phyloP scores from a whole-genome alignment of 345 rosid genomes.

The Citrus unshiu region DNA sequence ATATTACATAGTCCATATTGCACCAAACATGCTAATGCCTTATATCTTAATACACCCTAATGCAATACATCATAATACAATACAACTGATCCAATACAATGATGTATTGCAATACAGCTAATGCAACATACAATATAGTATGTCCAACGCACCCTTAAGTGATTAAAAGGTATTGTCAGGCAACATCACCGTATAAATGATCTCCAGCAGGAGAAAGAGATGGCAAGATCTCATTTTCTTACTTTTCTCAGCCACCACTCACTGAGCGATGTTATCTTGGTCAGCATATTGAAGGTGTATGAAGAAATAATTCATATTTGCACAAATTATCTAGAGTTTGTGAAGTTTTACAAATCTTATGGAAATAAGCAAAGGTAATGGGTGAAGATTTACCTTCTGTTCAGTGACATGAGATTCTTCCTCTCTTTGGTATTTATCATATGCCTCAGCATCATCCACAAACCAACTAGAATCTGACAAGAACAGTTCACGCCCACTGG shows the following conservation, averaged over 20 bases:
- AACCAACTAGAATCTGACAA: slow-evolving; percentile 52
- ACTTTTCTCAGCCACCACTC: neutral
- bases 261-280: neutral
- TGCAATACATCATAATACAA: no score
- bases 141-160: no score
- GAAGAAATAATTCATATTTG: neutral
- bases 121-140: no score
- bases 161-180: neutral
- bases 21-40: no score
- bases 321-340: neutral
- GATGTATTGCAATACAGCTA: no score
- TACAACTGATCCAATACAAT: no score
- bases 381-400: slow-evolving; percentile 31
- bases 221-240: no score
- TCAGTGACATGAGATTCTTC: slow-evolving; percentile 37
- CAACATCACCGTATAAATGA: neutral
- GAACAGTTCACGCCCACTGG: slow-evolving; percentile 68
- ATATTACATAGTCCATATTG: no score
- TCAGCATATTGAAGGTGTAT: neutral
- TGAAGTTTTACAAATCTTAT: neutral
- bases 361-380: neutral
- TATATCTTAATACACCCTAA: no score
- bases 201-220: neutral
- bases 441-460: slow-evolving; percentile 65
- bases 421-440: slow-evolving; percentile 47